Evolutionary conservation across 495 filamentous ascomycete species (phyloP).

Genomic region (Penicillium manginii): DNA sequence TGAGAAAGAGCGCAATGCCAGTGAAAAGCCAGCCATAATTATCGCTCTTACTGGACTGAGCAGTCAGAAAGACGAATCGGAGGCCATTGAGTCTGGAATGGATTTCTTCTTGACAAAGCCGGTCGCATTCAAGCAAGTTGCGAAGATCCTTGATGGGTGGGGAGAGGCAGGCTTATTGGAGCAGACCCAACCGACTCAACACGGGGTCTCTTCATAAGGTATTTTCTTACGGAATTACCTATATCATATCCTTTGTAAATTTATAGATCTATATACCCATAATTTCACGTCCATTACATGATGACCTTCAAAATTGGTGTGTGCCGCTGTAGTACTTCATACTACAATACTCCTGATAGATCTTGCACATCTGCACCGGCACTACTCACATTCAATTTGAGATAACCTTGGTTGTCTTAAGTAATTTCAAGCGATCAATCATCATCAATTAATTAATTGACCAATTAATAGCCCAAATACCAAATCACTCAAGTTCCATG

Average conservation of each 20-base stretch:
- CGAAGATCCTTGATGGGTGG: conserved; percentile 49
- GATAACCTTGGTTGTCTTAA: too few species aligned
- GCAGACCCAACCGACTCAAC: background rate
- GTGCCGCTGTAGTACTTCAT: too few species aligned
- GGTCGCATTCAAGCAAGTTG: conserved; percentile 54
- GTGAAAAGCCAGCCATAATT: conserved; percentile 48
- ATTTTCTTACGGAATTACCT: background rate
- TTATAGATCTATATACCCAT: too few species aligned
- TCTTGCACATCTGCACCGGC: too few species aligned
- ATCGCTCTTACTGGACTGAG: conserved; percentile 72
- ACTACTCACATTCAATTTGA: too few species aligned
- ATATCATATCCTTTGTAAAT: too few species aligned
- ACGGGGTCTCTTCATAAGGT: background rate
- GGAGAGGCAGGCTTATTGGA: conserved; percentile 11
- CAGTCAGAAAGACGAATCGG: conserved; percentile 60
- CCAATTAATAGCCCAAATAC: too few species aligned
- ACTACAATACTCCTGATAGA: too few species aligned
- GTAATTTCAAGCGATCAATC: too few species aligned
- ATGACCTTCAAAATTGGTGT: too few species aligned
- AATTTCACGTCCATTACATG: too few species aligned
- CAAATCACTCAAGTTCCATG: background rate
- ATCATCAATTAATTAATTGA: too few species aligned
- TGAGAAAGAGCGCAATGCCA: conserved; percentile 46
- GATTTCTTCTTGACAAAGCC: conserved; percentile 76
- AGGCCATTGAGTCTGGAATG: conserved; percentile 67